These are phyloP conservation scores for Neurospora intermedia DNA, from an alignment of 495 filamentous ascomycete genomes.

Conservation along the genomic window DNA sequence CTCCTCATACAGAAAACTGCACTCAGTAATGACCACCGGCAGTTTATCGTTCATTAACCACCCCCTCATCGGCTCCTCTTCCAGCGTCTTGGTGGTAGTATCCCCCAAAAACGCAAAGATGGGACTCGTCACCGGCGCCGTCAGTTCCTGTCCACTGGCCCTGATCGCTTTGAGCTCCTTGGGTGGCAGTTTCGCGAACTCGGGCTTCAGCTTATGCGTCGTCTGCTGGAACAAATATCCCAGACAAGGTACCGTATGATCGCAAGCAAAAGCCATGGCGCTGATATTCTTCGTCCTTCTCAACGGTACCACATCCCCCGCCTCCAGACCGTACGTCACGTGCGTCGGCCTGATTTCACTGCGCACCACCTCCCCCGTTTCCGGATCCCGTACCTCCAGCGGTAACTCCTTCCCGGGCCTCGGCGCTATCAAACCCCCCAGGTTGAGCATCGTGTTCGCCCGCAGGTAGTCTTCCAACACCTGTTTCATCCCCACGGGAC, in stretches of 20 bases:
- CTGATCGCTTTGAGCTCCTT: constrained; percentile 15
- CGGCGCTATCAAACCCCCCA: constrained; percentile 14
- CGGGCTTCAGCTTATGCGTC: constrained; percentile 17
- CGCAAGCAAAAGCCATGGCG: constrained; percentile 22
- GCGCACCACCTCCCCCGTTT: background rate
- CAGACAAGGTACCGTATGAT: constrained; percentile 28
- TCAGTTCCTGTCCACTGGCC: constrained; percentile 13
- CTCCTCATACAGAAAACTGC: constrained; percentile 24
- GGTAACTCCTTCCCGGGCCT: background rate
- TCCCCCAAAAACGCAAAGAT: constrained; percentile 31
- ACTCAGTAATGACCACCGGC: constrained; percentile 29
- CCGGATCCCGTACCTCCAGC: background rate
- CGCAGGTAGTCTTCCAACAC: constrained; percentile 18
- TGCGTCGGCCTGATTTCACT: constrained; percentile 11
- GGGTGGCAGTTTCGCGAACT: constrained; percentile 10
- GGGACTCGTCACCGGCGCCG: constrained; percentile 15
- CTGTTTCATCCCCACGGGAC: constrained; percentile 20
- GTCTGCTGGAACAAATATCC: constrained; percentile 26
- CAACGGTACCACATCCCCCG: constrained; percentile 16
- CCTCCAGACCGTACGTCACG: constrained; percentile 13
- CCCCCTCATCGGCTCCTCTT: constrained; percentile 3
- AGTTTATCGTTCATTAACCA: constrained; percentile 17
- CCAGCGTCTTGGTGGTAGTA: constrained; percentile 19
- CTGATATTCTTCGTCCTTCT: constrained; percentile 13
- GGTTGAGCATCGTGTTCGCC: constrained; percentile 19